Base-by-base conservation (phyloP, 148 eudicot genomes). In the Chenopodium suecicum region DNA sequence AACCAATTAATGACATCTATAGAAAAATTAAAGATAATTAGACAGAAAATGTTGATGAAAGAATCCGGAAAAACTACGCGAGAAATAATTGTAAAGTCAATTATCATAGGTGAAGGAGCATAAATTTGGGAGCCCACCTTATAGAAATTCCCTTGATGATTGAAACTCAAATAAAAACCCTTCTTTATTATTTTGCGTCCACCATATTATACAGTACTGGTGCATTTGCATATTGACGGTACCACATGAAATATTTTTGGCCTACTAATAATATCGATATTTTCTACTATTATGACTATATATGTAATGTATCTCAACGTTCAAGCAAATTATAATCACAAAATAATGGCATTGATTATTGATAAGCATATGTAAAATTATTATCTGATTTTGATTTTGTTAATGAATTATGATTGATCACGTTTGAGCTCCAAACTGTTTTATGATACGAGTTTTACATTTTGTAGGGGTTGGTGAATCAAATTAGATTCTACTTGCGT, bases 61-160 rank as follows among this genome's bases (percentile, higher is more conserved):
- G 58, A 78, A 78, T 37, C 17, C 32, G 37, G 41, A 7, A 47
- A 78, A 9, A 64, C 50, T 66, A 78, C 37, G 58, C 73, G 58
- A 78, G 62, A 12, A 65, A 46, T 2, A 1, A 64, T 77, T 65
- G 41, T 41, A 22, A 71, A 79, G 82, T 70, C 82, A 41, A 79
- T 79, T 71, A 44, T 79, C 4, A 37, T 60, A 32, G 5, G 54
- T 58, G 22, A 9, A 70, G 7, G 34, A 71, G 82, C 76, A 71
- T 71, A 70, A 50, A 7, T 7, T 11, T 69, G 76, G 67, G 82
- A 70, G 54, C 76, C 69, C 82, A 79, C 54, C 52, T 71, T 79
- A 58, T 72, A 7, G 34, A 56, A 70, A 71, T 56, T 79, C 76
- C 73, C n/a, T 71, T 52, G 37, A 71, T 58, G 25, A 79, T 71